Percentiles rank a stretch among this genome's conserved stretches.
Conservation (phyloP, 2,329 filamentous ascomycete genomes). For the Capronia americana region DNA sequence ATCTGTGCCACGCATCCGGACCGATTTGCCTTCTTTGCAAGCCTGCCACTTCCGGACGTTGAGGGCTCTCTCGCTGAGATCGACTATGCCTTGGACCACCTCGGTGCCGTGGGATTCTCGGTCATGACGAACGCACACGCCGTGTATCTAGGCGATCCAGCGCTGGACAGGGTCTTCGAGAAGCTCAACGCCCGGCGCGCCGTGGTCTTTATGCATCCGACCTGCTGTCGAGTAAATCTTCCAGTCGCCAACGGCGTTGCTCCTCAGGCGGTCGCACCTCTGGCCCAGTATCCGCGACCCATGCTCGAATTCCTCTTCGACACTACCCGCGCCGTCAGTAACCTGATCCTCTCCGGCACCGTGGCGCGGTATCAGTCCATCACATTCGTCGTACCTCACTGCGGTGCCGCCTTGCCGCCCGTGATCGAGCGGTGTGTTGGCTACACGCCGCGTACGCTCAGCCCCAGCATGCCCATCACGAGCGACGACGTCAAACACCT, state of each 20-base stretch:
- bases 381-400: constrained; percentile 56
- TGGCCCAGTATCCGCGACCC: constrained; percentile 22
- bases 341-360: constrained; percentile 57
- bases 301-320: constrained; percentile 57
- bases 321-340: constrained; percentile 55
- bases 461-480: not conserved
- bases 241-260: constrained; percentile 8
- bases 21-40: constrained; percentile 60
- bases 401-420: constrained; percentile 51
- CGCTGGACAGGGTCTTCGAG: constrained; percentile 54
- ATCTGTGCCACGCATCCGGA: constrained; percentile 44
- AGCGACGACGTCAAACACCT: constrained; percentile 13
- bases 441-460: constrained; percentile 2
- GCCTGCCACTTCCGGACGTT: constrained; percentile 59
- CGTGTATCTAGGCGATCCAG: constrained; percentile 56
- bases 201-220: constrained; percentile 62
- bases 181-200: constrained; percentile 54
- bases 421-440: constrained; percentile 23
- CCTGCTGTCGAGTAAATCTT: constrained; percentile 40
- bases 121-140: constrained; percentile 60
- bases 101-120: constrained; percentile 57
- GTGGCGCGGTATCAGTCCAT: constrained; percentile 53
- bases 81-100: constrained; percentile 45
- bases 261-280: constrained; percentile 48
- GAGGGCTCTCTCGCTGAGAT: constrained; percentile 57